Conservation (phyloP, 441 rosid species). For the Erysimum pusillum region DNA sequence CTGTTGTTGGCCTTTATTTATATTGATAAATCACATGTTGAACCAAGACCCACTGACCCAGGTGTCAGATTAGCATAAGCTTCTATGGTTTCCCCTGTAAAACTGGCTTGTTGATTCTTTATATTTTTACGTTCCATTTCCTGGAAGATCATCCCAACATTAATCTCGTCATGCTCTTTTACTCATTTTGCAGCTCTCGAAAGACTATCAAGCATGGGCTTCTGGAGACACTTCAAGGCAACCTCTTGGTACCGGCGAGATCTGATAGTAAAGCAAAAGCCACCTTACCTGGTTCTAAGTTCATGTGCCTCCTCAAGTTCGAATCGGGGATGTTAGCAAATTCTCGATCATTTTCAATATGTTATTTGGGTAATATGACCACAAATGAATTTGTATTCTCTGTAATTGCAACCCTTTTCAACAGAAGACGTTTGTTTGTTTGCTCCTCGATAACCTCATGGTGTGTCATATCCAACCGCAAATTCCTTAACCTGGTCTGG, state of each 20-base stretch:
- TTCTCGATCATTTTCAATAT: slow-evolving; percentile 22
- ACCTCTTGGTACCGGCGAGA: slow-evolving; percentile 90
- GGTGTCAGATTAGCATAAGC: not conserved
- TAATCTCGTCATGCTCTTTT: slow-evolving; percentile 2
- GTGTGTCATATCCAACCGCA: slow-evolving; percentile 3
- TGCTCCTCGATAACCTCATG: slow-evolving; percentile 11
- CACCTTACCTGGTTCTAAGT: slow-evolving; percentile 20
- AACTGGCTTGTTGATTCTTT: slow-evolving; percentile 12
- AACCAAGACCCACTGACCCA: not conserved
- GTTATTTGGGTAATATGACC: slow-evolving; percentile 13
- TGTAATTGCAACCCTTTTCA: slow-evolving; percentile 23
- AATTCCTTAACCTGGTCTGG: slow-evolving; percentile 15
- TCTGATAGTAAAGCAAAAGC: slow-evolving; percentile 52
- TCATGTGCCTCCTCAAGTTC: slow-evolving; percentile 10
- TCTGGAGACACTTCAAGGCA: slow-evolving; percentile 91
- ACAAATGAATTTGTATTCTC: slow-evolving; percentile 30
- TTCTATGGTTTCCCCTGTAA: slow-evolving; percentile 15
- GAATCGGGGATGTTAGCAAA: slow-evolving; percentile 2
- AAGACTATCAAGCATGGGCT: slow-evolving; percentile 96
- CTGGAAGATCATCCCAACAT: not conserved
- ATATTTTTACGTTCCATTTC: not conserved
- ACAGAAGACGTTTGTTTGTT: slow-evolving; percentile 26
- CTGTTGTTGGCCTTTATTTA: slow-evolving; percentile 1
- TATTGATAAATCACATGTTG: slow-evolving; percentile 6
- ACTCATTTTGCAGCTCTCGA: slow-evolving; percentile 67